phyloP scores from a whole-genome alignment of 371 early-diverging fungal species.

The Actinomortierella wolfii region DNA sequence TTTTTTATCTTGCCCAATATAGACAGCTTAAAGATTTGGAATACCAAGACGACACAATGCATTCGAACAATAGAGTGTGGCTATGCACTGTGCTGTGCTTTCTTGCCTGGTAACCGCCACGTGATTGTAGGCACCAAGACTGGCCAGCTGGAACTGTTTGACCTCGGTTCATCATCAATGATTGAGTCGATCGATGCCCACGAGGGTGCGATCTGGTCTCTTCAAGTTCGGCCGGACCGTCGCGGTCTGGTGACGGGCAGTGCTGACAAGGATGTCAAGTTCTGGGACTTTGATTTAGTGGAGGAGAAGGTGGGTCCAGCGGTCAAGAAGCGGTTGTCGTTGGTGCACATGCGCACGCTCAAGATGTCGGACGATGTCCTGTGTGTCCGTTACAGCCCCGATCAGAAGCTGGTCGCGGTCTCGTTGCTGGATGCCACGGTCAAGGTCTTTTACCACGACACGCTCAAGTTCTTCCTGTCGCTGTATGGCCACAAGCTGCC shows the following conservation, averaged over 20 bases:
- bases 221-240: conserved; percentile 87
- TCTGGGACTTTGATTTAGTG: conserved; percentile 89
- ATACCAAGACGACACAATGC: conserved; percentile 76
- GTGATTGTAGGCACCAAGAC: conserved; percentile 91
- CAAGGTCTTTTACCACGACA: conserved; percentile 94
- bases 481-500: conserved; percentile 98
- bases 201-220: conserved; percentile 84
- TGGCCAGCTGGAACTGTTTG: conserved; percentile 88
- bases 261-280: conserved; percentile 95
- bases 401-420: conserved; percentile 88
- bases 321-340: conserved; percentile 63
- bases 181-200: conserved; percentile 90
- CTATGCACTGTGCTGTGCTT: conserved; percentile 83
- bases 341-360: conserved; percentile 87
- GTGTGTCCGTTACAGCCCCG: conserved; percentile 83
- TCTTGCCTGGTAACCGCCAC: conserved; percentile 90
- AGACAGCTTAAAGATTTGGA: conserved; percentile 88
- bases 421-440: conserved; percentile 93
- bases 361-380: conserved; percentile 94
- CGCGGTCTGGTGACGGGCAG: conserved; percentile 91
- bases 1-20: neutral
- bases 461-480: conserved; percentile 94
- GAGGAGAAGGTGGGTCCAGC: conserved; percentile 36
- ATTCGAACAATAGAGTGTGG: conserved; percentile 89
- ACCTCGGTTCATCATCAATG: conserved; percentile 79